Base-by-base conservation (phyloP, 257 asterid genomes). In the Nyctanthes arbortristis region DNA sequence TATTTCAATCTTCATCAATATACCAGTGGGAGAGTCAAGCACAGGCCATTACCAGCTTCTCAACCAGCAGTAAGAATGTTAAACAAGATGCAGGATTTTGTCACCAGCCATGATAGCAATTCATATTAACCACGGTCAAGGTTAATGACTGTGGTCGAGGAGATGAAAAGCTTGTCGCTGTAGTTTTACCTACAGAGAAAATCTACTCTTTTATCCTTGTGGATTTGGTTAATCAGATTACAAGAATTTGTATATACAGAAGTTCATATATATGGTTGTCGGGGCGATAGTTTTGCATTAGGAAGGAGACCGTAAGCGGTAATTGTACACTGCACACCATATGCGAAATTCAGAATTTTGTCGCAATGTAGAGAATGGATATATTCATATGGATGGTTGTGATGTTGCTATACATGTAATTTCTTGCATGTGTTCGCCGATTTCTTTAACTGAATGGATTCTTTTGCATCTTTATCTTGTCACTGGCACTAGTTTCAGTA, bases 181-280 rank as follows among this genome's bases (percentile, higher is more conserved):
- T 68, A 63, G 43, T 35, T 61, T 64, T 12, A 13, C n/a, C n/a
- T n/a, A n/a, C n/a, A n/a, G n/a, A n/a, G n/a, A n/a, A 68, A 61
- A 58, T 61, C 77, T 4, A 27, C 37, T 20, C n/a, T n/a, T n/a
- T n/a, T 65, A 20, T 68, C n/a, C 28, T 49, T 66, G 37, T 35
- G 34, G 18, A 34, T 13, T 47, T 27, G 16, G 54, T 25, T 49
- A 49, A 49, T 18, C 2, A 52, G 59, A 3, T 52, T 52, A 52
- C 29, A 22, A 52, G 30, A 52, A 22, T 30, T 60, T 61, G 78
- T 80, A 66, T 81, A 75, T 61, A 81, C 6, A 77, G 9, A 62
- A 72, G 40, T 57, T 68, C 16, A n/a, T n/a, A n/a, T n/a, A 12
- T 69, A 40, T 25, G 40, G n/a, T n/a, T 56, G 61, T 20, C n/a